Percentiles rank a stretch among this genome's conserved stretches.
Conservation (phyloP, 495 filamentous ascomycete species). For the Daldinia grandis region DNA sequence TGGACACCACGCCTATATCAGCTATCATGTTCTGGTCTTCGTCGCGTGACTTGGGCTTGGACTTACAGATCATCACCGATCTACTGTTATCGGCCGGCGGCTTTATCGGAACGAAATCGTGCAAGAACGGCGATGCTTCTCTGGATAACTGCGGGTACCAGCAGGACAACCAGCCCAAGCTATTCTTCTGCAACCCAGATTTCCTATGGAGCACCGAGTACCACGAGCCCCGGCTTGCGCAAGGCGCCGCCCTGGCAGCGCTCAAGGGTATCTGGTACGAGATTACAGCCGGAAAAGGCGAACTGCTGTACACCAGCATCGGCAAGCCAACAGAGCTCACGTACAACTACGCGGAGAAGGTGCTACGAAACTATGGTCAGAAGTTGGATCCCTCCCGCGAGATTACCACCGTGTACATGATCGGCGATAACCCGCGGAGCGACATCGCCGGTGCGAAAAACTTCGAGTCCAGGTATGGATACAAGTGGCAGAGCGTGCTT, state of each 20-base stretch:
- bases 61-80: constrained; percentile 75
- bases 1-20: constrained; percentile 67
- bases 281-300: constrained; percentile 63
- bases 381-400: constrained; percentile 55
- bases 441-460: constrained; percentile 81
- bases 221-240: constrained; percentile 80
- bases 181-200: constrained; percentile 86
- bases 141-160: constrained; percentile 74
- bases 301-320: constrained; percentile 68
- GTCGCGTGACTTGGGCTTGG: constrained; percentile 81
- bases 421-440: constrained; percentile 85
- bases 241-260: constrained; percentile 79
- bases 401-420: constrained; percentile 78
- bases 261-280: constrained; percentile 73
- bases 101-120: constrained; percentile 71
- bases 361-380: constrained; percentile 65
- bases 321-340: constrained; percentile 79
- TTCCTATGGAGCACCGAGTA: constrained; percentile 80
- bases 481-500: constrained; percentile 74
- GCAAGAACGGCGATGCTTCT: constrained; percentile 55
- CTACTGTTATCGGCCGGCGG: constrained; percentile 71
- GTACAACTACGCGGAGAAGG: constrained; percentile 76
- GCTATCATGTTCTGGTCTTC: constrained; percentile 83
- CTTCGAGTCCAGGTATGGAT: constrained; percentile 66
- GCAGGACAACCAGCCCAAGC: constrained; percentile 71